Evolutionary conservation across 2,329 filamentous ascomycete species (phyloP).

Genomic region (Fusarium goolgardi): DNA sequence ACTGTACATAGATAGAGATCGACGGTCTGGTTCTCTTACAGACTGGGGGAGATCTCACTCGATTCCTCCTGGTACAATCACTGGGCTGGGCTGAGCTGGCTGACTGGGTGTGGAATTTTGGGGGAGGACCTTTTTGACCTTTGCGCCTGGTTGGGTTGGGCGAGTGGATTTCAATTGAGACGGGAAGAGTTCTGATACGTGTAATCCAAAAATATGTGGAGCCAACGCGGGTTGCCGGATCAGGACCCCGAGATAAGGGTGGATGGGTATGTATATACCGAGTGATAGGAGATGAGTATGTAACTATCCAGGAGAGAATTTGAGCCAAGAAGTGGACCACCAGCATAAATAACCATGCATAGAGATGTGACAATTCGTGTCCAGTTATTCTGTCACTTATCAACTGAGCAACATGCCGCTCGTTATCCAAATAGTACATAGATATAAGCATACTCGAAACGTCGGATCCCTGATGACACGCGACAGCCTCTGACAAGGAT

Average conservation of each 20-base stretch:
- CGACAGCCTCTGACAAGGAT: conserved; percentile 34
- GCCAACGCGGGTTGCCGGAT: conserved; percentile 12
- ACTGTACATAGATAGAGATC: conserved; percentile 23
- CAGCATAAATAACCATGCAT: neutral
- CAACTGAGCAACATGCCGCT: no score
- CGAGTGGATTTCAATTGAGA: conserved; percentile 20
- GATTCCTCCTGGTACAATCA: conserved; percentile 27
- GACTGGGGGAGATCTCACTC: conserved; percentile 36
- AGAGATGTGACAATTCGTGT: rapidly evolving
- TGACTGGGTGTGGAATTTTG: conserved; percentile 24
- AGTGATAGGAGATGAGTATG: neutral
- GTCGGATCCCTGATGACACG: conserved; percentile 35
- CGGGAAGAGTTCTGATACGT: conserved; percentile 25
- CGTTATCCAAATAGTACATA: neutral
- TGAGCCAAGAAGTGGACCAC: neutral
- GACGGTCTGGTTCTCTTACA: conserved; percentile 36
- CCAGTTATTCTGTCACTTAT: conserved; percentile 2
- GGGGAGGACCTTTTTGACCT: conserved; percentile 30
- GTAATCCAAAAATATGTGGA: neutral
- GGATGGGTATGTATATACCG: conserved; percentile 21
- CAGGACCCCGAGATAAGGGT: conserved; percentile 28
- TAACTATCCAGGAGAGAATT: neutral
- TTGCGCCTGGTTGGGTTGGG: conserved; percentile 23
- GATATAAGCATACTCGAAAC: neutral
- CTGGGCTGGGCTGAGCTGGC: conserved; percentile 2